Evolutionary conservation across 1,284 basidiomycete species (phyloP), one percentile per base, ranked within the genome.

Genomic region (Leccinum holopus): DNA sequence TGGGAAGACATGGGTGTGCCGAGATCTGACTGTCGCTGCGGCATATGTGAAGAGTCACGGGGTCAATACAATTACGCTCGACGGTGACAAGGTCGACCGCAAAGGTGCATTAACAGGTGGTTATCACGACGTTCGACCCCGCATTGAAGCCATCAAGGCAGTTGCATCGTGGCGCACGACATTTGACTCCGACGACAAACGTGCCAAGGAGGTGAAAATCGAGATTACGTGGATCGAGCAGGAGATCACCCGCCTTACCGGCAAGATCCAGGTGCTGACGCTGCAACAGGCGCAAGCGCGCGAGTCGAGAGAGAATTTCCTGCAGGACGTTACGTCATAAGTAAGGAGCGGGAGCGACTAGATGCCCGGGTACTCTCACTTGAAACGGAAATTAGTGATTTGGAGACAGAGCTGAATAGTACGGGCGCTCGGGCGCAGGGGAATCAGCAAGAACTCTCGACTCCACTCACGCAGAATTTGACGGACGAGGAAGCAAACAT

Each of bases 11-110:
- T 95, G 97, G 75, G 92, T 99, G 41, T 98, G 97, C 74, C 86
- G 90, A 37, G 94, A 97, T 72, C 85, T 99, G 61, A 90, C 90
- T 10, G 91, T 96, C 68, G 97, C 95, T 8, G 92, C 95, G 5
- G 92, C 94, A 6, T 99, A 98, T 76, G 95, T 97, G 56, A 92
- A 97, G 72, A 92, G 90, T 69, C 95, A 98, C 73, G 89, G 89
- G 5, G 90, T 99, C 72, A 98, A 97, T 76, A 96, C 95, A 9
- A 98, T 99, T 76, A 99, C 97, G 4, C 84, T 98, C 51, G 96
- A 98, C 67, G 97, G 97, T 60, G 97, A 99, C 81, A 95, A 95
- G 72, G 95, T 97, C 51, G 97, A 99, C 75, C 87, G 96, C 61
- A 98, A 97, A 75, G 97, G 97, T 68, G 89, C 96, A 1, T 78